Evolutionary conservation across 441 rosid species (phyloP), one percentile per base, ranked within the genome.

Genomic region (Gossypium schwendimanii): DNA sequence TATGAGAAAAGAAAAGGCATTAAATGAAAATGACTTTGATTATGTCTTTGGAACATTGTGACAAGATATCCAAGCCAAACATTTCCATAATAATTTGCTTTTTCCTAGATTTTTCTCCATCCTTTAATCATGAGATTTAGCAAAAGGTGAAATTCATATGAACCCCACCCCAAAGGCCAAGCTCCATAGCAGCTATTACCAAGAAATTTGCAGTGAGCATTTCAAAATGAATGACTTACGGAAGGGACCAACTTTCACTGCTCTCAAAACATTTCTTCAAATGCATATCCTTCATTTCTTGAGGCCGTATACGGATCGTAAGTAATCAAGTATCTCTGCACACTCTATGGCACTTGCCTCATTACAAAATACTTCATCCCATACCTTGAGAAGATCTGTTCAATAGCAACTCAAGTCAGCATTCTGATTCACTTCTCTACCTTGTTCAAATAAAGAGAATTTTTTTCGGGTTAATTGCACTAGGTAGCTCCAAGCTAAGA

Each of bases 351-450:
- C 86, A 14, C 91, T 87, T 20, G 88, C 85, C 76, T 88, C 81
- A 4, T 68, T 77, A 71, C 92, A 78, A 75, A 92, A 89, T 24
- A 83, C 87, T 75, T 85, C 89, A 45, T 87, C 81, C 98, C 99
- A 92, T 67, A 86, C 65, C 87, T 83, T 88, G 73, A 69, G 55
- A 70, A 95, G 89, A 81, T 91, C 99, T 95, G 90, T n/a, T 77
- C 60, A 76, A 81, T 76, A 47, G 69, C 14, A 75, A 71, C 21
- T 17, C 57, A 53, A 6, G 72, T 85, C 60, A 73, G 70, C 7
- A 63, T 1, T 10, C n/a, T 44, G 12, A 71, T 9, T 21, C 65
- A 31, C 10, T 50, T 63, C 39, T 26, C 10, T 49, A 63, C 1
- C 28, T 31, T 49, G 10, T 54, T 20, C n/a, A 33, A 67, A 39